Evolutionary conservation across 1,284 basidiomycete genomes (phyloP).

Genomic region (Ceratobasidium sp.): DNA sequence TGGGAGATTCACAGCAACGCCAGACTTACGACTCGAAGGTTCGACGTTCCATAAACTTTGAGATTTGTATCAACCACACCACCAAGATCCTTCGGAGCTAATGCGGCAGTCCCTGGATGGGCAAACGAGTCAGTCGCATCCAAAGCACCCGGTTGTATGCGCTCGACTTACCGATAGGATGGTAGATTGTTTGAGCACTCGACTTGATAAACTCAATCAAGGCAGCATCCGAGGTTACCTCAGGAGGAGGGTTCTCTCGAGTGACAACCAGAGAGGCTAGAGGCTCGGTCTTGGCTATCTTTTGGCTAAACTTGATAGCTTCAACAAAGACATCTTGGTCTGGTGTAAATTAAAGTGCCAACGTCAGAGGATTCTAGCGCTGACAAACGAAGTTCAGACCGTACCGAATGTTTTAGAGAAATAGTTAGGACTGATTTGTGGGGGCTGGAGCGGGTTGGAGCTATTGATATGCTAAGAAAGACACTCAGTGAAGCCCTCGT

Average conservation of each 20-base stretch:
- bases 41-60: conserved; percentile 49
- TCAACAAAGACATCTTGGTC: conserved; percentile 48
- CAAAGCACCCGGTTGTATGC: not conserved
- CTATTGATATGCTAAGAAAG: conserved; percentile 24
- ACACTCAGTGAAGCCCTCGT: not conserved
- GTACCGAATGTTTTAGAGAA: conserved; percentile 18
- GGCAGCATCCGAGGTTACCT: conserved; percentile 24
- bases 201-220: conserved; percentile 25
- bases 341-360: conserved; percentile 42
- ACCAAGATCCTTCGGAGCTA: conserved; percentile 48
- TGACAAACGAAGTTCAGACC: not conserved
- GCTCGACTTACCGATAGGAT: conserved; percentile 44
- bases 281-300: conserved; percentile 39
- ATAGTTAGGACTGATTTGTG: conserved; percentile 8
- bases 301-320: conserved; percentile 48
- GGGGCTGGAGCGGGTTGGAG: conserved; percentile 3
- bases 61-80: conserved; percentile 49
- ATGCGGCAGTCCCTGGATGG: conserved; percentile 43
- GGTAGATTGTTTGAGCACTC: conserved; percentile 38
- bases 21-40: conserved; percentile 42
- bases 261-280: conserved; percentile 30
- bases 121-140: no score
- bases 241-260: conserved; percentile 34
- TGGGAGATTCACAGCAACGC: not conserved
- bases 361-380: conserved; percentile 45